Base-by-base conservation (phyloP, 768 basidiomycete genomes). In the Lentinula aciculospora region DNA sequence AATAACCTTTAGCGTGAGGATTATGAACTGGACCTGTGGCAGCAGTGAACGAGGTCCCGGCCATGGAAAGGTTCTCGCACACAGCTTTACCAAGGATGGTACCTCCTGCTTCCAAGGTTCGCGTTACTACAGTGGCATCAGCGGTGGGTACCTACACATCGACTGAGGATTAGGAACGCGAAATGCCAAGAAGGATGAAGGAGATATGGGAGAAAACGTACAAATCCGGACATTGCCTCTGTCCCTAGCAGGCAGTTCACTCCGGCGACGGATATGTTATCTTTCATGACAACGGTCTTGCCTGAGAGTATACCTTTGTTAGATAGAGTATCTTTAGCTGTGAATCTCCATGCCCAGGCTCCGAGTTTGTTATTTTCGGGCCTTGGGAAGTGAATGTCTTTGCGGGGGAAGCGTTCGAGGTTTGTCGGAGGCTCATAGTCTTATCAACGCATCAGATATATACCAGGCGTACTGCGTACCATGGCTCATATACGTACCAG, bases 11-110 rank as follows among this genome's bases (percentile, higher is more conserved):
- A 2, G 56, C 56, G 6, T 49, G 37, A 13, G 46, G 56, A 27
- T 57, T 57, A 17, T 57, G 46, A 8, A 57, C 56, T 15, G 56
- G 56, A 13, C 56, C 56, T 2, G 56, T 57, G 25, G 56, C 44
- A n/a, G 56, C 56, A 19, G 45, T 29, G 27, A 57, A 57, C 15
- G 45, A 47, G 6, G 56, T 34, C 15, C 28, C 46, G 19, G 34
- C 48, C 32, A 57, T 7, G 17, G 56, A 57, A 27, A 57, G 27
- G 25, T 57, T 57, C 27, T 57, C 56, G n/a, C 56, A 57, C 3
- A 49, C 46, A 12, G 45, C 56, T 49, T 57, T 57, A 1, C 56
- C 56, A 8, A 49, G 10, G 15, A 50, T 21, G 12, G 46, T 37
- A 15, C 45, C 56, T 12, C 56, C 56, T 7, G 56, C 29, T 50